Conservation (phyloP, 129 eudicot genomes). For the Ambrosia artemisiifolia region DNA sequence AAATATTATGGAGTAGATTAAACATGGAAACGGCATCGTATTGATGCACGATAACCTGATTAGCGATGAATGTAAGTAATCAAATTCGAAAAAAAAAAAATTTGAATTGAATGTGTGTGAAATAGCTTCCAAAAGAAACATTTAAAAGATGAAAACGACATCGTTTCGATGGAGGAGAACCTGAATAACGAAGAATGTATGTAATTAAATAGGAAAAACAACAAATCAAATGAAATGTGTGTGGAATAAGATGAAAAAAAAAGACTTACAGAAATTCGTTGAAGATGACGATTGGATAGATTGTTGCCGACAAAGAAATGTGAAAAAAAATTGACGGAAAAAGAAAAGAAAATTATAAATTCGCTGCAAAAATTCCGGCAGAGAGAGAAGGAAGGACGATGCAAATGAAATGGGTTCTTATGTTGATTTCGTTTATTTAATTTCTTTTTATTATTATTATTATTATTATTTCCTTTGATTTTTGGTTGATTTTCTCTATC, state of each 20-base stretch:
- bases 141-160: no score
- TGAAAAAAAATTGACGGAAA: background rate
- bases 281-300: constrained; percentile 24
- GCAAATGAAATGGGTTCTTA: constrained; percentile 8
- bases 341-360: background rate
- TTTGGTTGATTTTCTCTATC: constrained; percentile 5
- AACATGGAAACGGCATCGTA: no score
- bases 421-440: constrained; percentile 1
- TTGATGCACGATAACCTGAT: no score
- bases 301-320: constrained; percentile 17
- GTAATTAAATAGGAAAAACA: no score
- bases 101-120: background rate
- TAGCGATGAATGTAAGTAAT: no score
- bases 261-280: constrained; percentile 18
- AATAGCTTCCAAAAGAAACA: background rate
- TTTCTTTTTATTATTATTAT: background rate
- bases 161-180: no score
- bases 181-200: no score
- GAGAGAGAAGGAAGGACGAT: constrained; percentile 7
- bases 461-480: background rate
- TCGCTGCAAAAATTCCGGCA: constrained; percentile 31
- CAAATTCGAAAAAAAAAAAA: background rate
- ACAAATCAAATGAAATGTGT: background rate
- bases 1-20: no score
- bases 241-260: background rate